A percentile compares a stretch with the other conserved stretches of the same genome.
Evolutionary conservation across 768 basidiomycete species (phyloP).

Genomic region (Hygrocybe coccinea): DNA sequence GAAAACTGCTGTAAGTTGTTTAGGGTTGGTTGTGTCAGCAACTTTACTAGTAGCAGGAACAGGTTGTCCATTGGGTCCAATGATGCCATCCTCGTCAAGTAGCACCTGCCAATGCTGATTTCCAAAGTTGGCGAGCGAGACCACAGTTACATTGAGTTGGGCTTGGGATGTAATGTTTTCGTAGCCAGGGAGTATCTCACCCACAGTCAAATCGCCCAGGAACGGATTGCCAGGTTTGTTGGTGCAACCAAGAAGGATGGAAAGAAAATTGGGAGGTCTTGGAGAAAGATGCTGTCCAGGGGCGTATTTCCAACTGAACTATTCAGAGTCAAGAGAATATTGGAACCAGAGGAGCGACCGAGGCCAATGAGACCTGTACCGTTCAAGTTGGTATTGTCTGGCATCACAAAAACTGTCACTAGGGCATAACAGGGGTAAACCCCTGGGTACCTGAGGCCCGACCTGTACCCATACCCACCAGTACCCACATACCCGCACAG

Average conservation of each 20-base stretch:
- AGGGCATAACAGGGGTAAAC: no score
- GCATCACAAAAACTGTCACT: conserved; percentile 8
- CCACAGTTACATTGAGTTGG: conserved; percentile 43
- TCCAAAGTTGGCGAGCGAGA: conserved; percentile 1
- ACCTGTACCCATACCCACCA: no score
- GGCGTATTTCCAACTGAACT: conserved; percentile 43
- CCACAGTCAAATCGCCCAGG: conserved; percentile 59
- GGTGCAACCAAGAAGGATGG: conserved; percentile 58
- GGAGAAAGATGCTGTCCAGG: conserved; percentile 60
- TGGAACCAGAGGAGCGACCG: conserved; percentile 18
- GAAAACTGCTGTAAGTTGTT: conserved; percentile 54
- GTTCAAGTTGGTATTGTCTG: conserved; percentile 4
- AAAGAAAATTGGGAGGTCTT: conserved; percentile 59
- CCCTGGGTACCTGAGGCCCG: no score
- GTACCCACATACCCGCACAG: no score
- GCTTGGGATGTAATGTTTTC: conserved; percentile 46
- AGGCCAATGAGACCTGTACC: conserved; percentile 20
- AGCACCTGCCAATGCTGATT: conserved; percentile 39
- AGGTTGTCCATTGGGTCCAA: conserved; percentile 53
- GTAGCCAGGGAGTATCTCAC: conserved; percentile 50
- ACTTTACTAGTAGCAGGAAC: conserved; percentile 47
- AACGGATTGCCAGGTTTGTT: conserved; percentile 48
- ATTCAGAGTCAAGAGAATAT: conserved; percentile 10
- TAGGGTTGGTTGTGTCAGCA: conserved; percentile 34
- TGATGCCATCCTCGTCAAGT: conserved; percentile 57